Evolutionary conservation across 2,329 filamentous ascomycete genomes (phyloP).

Genomic region (Curvularia hawaiiensis): DNA sequence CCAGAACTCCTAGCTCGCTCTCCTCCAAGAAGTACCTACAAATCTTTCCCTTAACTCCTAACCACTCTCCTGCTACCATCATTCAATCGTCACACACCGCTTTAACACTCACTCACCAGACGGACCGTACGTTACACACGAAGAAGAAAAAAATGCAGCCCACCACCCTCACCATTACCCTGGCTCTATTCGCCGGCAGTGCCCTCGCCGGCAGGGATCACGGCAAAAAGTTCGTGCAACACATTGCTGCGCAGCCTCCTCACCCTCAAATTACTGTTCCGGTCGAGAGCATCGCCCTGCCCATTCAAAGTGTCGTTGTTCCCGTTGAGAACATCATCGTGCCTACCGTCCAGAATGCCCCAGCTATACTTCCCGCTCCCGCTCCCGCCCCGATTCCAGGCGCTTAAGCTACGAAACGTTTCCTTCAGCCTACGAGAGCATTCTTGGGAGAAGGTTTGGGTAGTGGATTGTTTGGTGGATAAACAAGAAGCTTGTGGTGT

Average conservation of each 20-base stretch:
- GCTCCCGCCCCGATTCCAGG: not conserved
- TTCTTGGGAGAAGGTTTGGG: not conserved
- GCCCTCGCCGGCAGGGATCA: not conserved
- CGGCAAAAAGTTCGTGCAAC: not conserved
- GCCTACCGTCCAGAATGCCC: not conserved
- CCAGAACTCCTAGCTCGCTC: not conserved
- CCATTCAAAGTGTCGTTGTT: not conserved
- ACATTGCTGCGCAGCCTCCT: not conserved
- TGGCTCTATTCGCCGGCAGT: constrained; percentile 2
- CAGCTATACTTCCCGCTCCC: not conserved
- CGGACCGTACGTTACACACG: not conserved
- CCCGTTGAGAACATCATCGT: not conserved
- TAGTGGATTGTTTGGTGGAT: not conserved
- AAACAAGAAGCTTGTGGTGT: not conserved
- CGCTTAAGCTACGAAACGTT: not conserved
- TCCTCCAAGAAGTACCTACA: not conserved
- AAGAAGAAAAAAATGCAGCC: constrained; percentile 6
- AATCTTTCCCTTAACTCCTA: not conserved
- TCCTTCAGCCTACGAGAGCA: not conserved
- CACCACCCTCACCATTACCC: not conserved
- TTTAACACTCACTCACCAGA: not conserved
- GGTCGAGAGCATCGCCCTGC: not conserved
- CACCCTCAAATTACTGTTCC: not conserved
- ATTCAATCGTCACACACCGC: not conserved
- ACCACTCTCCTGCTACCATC: too few species aligned